A percentile compares a stretch with the other conserved stretches of the same genome.
These are phyloP conservation scores for Dactylonectria estremocensis DNA, from an alignment of 2,329 filamentous ascomycete species.

Conservation along the genomic window DNA sequence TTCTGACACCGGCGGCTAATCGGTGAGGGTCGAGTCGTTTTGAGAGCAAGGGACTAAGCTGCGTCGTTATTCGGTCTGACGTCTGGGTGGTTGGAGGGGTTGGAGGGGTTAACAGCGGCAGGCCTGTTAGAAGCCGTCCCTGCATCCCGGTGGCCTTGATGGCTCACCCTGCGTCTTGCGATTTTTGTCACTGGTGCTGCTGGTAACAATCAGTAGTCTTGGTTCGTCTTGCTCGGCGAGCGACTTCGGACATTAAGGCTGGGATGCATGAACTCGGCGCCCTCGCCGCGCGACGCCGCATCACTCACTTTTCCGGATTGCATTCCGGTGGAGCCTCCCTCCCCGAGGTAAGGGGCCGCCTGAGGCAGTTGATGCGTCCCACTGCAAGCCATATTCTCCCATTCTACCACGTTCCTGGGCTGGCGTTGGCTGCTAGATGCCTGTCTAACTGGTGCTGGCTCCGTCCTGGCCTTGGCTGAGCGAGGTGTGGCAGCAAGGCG, in stretches of 20 bases:
- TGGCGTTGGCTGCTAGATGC: neutral
- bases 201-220: slow-evolving; percentile 19
- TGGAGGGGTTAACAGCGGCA: neutral
- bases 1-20: slow-evolving; percentile 36
- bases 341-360: slow-evolving; percentile 3
- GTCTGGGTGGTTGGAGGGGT: neutral
- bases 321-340: slow-evolving; percentile 42
- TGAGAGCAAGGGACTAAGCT: neutral
- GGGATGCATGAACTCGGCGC: slow-evolving; percentile 43
- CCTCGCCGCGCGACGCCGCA: slow-evolving; percentile 40
- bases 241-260: slow-evolving; percentile 47
- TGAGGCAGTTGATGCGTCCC: neutral
- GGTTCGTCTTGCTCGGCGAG: slow-evolving; percentile 38
- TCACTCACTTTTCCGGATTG: slow-evolving; percentile 39
- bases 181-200: slow-evolving; percentile 1
- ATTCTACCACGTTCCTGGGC: slow-evolving; percentile 21
- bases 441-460: neutral
- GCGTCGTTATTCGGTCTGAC: neutral
- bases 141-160: neutral
- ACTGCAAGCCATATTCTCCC: slow-evolving; percentile 5
- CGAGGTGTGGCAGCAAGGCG: slow-evolving; percentile 26
- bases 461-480: slow-evolving; percentile 27
- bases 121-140: neutral
- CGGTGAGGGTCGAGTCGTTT: slow-evolving; percentile 4
- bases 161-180: neutral